Conservation (phyloP, 164 flowering plant species). For the Pachysandra terminalis region DNA sequence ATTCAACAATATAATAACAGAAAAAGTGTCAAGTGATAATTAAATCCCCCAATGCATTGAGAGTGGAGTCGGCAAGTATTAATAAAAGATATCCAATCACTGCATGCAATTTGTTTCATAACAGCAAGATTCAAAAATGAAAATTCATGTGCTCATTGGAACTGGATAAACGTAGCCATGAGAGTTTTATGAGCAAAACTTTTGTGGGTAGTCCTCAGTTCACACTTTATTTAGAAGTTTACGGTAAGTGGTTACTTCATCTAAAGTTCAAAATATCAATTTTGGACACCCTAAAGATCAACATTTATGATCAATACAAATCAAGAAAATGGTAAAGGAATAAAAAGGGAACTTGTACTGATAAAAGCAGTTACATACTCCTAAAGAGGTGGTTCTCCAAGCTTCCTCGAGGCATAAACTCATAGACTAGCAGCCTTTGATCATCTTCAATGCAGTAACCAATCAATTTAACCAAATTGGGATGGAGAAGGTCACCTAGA, state of each 20-base stretch:
- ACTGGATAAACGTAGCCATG: too few relatives aligned
- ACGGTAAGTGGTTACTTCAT: not conserved
- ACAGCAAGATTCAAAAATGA: too few relatives aligned
- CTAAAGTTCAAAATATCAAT: not conserved
- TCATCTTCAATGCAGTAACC: slow-evolving; percentile 98
- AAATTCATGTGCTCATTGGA: too few relatives aligned
- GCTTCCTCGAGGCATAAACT: slow-evolving; percentile 97
- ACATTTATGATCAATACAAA: not conserved
- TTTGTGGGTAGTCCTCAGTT: too few relatives aligned
- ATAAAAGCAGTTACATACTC: slow-evolving; percentile 46
- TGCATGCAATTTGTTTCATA: too few relatives aligned
- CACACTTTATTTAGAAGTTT: not conserved
- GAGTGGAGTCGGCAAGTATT: too few relatives aligned
- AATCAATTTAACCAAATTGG: slow-evolving; percentile 84
- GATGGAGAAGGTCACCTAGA: slow-evolving; percentile 90
- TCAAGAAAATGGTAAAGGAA: not conserved
- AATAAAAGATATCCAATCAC: too few relatives aligned
- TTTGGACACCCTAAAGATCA: not conserved
- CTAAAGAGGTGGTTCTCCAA: slow-evolving; percentile 94
- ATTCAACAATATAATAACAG: too few relatives aligned
- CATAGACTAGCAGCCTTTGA: slow-evolving; percentile 88
- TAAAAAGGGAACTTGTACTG: not conserved
- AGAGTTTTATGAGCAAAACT: too few relatives aligned
- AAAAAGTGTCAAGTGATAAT: too few relatives aligned
- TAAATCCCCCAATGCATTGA: too few relatives aligned